Evolutionary conservation across 192 early-diverging fungal genomes (phyloP).

Genomic region (Linnemannia exigua): DNA sequence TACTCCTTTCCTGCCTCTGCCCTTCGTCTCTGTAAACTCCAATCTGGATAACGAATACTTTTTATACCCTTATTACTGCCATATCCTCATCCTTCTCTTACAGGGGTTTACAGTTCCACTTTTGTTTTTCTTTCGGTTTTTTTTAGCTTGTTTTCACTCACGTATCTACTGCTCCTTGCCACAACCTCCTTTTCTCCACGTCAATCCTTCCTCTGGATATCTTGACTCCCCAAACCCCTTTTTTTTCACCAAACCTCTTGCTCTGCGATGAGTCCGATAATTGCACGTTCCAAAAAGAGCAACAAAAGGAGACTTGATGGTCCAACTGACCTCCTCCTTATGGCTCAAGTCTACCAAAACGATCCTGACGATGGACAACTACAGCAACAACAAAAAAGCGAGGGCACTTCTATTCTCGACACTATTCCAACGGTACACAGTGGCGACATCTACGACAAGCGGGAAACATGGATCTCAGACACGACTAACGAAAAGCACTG

Average conservation of each 20-base stretch:
- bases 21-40: too few species aligned
- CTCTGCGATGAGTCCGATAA: slow-evolving; percentile 12
- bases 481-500: background rate
- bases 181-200: background rate
- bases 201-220: too few species aligned
- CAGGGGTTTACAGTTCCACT: background rate
- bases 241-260: background rate
- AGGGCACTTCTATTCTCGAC: background rate
- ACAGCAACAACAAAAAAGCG: background rate
- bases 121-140: background rate
- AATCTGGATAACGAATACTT: too few species aligned
- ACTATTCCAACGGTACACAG: background rate
- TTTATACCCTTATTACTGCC: too few species aligned
- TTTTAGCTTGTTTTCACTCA: background rate
- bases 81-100: background rate
- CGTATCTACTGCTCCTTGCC: background rate
- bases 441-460: background rate
- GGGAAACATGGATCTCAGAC: background rate
- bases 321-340: background rate
- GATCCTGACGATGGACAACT: background rate
- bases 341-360: slow-evolving; percentile 6
- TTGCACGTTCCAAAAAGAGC: background rate
- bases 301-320: slow-evolving; percentile 17
- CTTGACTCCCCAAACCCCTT: too few species aligned
- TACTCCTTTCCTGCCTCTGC: too few species aligned